Percentiles rank a stretch among this genome's conserved stretches.
phyloP scores from a whole-genome alignment of 306 rosid genomes.

The Castanopsis chinensis region DNA sequence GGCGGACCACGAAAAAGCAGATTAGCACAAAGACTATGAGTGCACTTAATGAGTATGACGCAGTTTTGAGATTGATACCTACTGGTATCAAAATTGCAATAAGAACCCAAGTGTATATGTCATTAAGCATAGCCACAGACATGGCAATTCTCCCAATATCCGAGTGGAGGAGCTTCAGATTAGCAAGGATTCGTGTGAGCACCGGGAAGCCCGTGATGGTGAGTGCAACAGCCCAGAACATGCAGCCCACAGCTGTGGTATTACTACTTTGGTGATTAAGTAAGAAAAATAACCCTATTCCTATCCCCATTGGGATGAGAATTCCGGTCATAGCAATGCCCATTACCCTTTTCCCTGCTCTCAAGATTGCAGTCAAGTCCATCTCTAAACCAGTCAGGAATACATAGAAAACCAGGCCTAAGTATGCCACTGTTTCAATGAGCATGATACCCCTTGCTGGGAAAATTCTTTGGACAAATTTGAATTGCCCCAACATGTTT shows the following conservation, averaged over 20 bases:
- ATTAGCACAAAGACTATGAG: neutral
- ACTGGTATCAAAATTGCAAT: conserved; percentile 30
- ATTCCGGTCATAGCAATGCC: conserved; percentile 26
- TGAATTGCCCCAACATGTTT: neutral
- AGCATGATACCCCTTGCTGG: conserved; percentile 11
- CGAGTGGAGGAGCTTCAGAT: conserved; percentile 41
- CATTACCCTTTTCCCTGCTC: conserved; percentile 21
- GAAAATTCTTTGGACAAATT: neutral
- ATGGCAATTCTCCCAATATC: conserved; percentile 37
- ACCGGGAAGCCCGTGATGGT: conserved; percentile 45
- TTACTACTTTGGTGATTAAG: neutral
- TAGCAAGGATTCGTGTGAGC: conserved; percentile 31
- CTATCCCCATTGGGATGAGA: conserved; percentile 22
- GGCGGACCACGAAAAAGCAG: conserved; percentile 30
- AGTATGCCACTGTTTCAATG: conserved; percentile 11
- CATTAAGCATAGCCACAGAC: conserved; percentile 30
- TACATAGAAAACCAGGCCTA: conserved; percentile 31
- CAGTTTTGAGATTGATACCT: neutral
- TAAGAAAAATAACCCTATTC: neutral
- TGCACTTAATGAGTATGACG: conserved; percentile 1
- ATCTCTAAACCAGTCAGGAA: conserved; percentile 43
- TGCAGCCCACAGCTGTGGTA: neutral
- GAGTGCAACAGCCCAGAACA: conserved; percentile 33
- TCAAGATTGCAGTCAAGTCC: conserved; percentile 26
- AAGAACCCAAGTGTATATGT: conserved; percentile 42